Conservation (phyloP, 306 rosid species). For the Quercus cerris region DNA sequence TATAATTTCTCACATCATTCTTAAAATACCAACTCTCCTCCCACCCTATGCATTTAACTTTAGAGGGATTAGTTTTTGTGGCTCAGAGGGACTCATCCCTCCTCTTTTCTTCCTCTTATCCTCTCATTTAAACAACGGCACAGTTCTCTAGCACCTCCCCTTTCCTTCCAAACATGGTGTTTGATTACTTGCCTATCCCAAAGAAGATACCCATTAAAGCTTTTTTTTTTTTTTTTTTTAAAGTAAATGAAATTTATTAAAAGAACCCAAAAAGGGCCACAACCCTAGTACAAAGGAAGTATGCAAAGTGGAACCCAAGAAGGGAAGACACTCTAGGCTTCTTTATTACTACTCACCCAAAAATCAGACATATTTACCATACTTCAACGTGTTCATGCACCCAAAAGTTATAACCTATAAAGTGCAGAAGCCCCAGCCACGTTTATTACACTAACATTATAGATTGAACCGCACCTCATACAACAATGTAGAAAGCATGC, state of each 20-base stretch:
- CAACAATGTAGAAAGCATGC: neutral
- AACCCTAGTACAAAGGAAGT: no score
- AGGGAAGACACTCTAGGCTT: neutral
- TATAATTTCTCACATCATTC: neutral
- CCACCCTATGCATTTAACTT: neutral
- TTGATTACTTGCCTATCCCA: neutral
- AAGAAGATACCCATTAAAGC: neutral
- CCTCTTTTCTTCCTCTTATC: neutral
- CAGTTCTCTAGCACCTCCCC: neutral
- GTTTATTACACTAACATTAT: neutral
- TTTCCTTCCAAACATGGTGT: neutral
- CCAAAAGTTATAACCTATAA: neutral
- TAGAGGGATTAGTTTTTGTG: neutral
- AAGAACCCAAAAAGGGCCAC: no score
- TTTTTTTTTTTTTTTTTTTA: no score
- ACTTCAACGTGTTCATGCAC: neutral
- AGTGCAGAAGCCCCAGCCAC: neutral
- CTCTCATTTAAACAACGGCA: neutral
- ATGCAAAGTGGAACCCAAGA: no score
- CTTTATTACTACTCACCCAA: neutral
- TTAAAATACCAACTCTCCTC: neutral
- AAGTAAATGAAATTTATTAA: no score
- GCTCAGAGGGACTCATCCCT: neutral
- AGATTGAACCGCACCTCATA: neutral
- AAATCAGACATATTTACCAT: neutral